A percentile compares a stretch with the other conserved stretches of the same genome.
Evolutionary conservation across 352 stramenopile genomes (phyloP).

Genomic region (Aphanomyces cochlioides): DNA sequence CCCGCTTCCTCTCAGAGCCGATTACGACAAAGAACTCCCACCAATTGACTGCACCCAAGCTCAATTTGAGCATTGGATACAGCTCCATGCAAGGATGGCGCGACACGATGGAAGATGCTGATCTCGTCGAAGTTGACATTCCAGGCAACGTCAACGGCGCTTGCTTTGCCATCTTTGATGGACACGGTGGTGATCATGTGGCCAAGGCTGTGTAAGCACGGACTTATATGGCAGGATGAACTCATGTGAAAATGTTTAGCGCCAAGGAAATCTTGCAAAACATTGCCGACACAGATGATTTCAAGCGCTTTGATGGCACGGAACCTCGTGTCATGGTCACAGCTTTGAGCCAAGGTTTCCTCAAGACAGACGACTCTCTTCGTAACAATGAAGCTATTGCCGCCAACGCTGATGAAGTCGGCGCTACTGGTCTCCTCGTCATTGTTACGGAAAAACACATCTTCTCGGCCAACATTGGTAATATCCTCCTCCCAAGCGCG

Average conservation of each 20-base stretch:
- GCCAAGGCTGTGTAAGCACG: slow-evolving; percentile 59
- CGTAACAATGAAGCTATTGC: slow-evolving; percentile 65
- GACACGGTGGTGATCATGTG: slow-evolving; percentile 66
- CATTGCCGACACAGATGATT: slow-evolving; percentile 69
- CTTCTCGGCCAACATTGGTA: slow-evolving; percentile 70
- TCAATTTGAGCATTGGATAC: slow-evolving; percentile 58
- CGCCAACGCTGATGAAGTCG: slow-evolving; percentile 68
- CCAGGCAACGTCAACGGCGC: slow-evolving; percentile 28
- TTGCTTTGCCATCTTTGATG: slow-evolving; percentile 81
- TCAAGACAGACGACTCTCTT: slow-evolving; percentile 63
- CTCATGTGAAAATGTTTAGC: slow-evolving; percentile 38
- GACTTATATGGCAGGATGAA: slow-evolving; percentile 7
- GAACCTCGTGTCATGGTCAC: slow-evolving; percentile 33
- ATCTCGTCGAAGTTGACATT: slow-evolving; percentile 29
- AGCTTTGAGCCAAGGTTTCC: slow-evolving; percentile 72
- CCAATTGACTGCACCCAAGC: slow-evolving; percentile 38
- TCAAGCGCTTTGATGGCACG: slow-evolving; percentile 42
- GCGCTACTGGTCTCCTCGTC: slow-evolving; percentile 74
- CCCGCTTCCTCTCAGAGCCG: slow-evolving; percentile 78
- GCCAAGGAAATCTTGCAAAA: slow-evolving; percentile 59
- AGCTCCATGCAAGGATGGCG: slow-evolving; percentile 82
- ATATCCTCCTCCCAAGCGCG: background rate
- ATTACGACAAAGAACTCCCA: slow-evolving; percentile 67
- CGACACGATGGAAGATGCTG: slow-evolving; percentile 69
- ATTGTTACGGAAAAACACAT: slow-evolving; percentile 80